Conservation (phyloP, 1,284 basidiomycete species). For the Moniliella sp. region DNA sequence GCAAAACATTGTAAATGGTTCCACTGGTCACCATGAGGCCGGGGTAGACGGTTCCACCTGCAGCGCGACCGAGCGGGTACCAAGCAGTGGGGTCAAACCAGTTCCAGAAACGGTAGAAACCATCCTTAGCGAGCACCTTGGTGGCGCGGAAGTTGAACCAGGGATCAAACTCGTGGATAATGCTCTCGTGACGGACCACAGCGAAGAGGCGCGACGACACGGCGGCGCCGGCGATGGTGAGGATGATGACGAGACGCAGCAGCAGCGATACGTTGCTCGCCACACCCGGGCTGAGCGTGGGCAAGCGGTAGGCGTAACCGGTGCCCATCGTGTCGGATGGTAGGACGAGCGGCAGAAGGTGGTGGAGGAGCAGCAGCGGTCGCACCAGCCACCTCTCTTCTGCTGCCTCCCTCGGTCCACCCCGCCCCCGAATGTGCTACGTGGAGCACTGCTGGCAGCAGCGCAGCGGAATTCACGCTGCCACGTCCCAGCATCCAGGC, state of each 20-base stretch:
- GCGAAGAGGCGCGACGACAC: constrained; percentile 88
- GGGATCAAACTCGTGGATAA: constrained; percentile 96
- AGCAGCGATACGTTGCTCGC: constrained; percentile 16
- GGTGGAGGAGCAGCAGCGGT: too few relatives aligned
- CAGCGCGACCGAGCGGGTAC: constrained; percentile 94
- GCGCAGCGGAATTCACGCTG: too few relatives aligned
- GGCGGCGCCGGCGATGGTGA: constrained; percentile 45
- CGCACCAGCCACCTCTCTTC: too few relatives aligned
- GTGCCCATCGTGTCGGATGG: too few relatives aligned
- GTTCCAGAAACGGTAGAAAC: constrained; percentile 41
- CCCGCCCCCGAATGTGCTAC: too few relatives aligned
- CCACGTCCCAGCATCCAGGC: too few relatives aligned
- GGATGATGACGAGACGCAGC: constrained; percentile 26
- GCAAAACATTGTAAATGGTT: constrained; percentile 76
- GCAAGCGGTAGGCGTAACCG: constrained; percentile 82
- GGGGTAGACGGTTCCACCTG: constrained; percentile 92
- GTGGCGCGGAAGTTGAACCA: constrained; percentile 43
- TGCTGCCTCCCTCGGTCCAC: too few relatives aligned
- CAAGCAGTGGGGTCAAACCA: constrained; percentile 94
- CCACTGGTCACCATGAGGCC: constrained; percentile 89
- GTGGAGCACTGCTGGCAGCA: too few relatives aligned
- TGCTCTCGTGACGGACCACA: constrained; percentile 91
- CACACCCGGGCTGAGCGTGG: constrained; percentile 80
- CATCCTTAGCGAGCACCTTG: constrained; percentile 65
- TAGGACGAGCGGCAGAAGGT: too few relatives aligned